Evolutionary conservation across 2,329 filamentous ascomycete genomes (phyloP), one percentile per base, ranked within the genome.

Genomic region (Botrytis galanthina): DNA sequence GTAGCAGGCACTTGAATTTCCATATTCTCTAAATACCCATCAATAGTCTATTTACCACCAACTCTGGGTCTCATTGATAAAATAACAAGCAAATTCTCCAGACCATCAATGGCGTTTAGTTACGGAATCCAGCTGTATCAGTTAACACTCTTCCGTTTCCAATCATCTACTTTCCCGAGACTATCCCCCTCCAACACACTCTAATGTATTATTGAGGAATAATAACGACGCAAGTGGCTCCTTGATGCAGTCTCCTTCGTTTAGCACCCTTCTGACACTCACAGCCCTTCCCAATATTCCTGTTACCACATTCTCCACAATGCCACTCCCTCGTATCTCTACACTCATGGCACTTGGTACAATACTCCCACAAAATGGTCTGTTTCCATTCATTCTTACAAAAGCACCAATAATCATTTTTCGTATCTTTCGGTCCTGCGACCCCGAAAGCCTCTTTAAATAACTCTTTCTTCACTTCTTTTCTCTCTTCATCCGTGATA

Each of bases 371-470:
- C 7, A 46, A 26, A 18, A 26, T 22, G 35, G 18, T 60, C 12
- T 60, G 35, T 37, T 44, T 69, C 71, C 62, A 72, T 44, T 48
- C 22, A 9, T 67, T 29, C 22, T 12, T 48, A 51, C 71, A 72
- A 29, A 37, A 72, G 37, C 71, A 72, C 37, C 62, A 72, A 60
- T 72, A 69, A 39, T 48, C 29, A 5, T 37, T 57, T 35, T 68
- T 42, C 5, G 66, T 12, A 9, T 57, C 48, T 42, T 4, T 54
- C 44, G 18, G 9, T 14, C 16, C 39, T 20, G 20, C 8, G 4
- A 71, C 60, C 37, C 60, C 70, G 32, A 71, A 66, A 22, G 70
- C 60, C 22, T 48, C 46, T 32, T 29, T 66, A 12, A 71, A 71
- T 20, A 71, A 26, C 20, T 59, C 46, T n/a, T 35, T 66, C 20